Evolutionary conservation across 441 rosid species (phyloP).

Genomic region (Erodium chrysanthum): DNA sequence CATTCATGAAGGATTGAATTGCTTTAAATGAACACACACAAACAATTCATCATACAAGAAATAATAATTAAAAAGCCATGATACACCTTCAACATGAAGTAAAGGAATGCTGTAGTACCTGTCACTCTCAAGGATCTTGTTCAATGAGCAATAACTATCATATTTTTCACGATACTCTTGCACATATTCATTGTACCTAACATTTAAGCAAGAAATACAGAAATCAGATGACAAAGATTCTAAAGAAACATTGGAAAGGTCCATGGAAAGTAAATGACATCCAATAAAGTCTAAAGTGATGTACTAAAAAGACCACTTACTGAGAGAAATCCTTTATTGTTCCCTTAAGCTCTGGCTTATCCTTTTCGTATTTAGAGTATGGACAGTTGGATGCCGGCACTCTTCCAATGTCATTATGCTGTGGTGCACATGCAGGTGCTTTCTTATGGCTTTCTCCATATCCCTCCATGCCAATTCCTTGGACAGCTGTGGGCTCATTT

Average conservation of each 20-base stretch:
- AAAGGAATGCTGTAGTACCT: slow-evolving; percentile 40
- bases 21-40: neutral
- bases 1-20: slow-evolving; percentile 8
- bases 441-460: slow-evolving; percentile 63
- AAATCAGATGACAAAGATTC: slow-evolving; percentile 1
- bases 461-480: slow-evolving; percentile 47
- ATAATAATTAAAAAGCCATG: neutral
- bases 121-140: slow-evolving; percentile 62
- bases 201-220: slow-evolving; percentile 15
- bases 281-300: neutral
- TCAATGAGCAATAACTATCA: slow-evolving; percentile 57
- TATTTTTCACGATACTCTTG: slow-evolving; percentile 76
- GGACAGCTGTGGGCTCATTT: slow-evolving; percentile 35
- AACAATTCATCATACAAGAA: neutral
- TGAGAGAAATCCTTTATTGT: slow-evolving; percentile 62
- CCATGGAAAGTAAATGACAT: neutral
- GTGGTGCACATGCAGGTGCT: slow-evolving; percentile 29
- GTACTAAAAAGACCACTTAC: slow-evolving; percentile 41
- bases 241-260: neutral
- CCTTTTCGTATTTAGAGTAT: slow-evolving; percentile 70
- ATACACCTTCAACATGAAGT: slow-evolving; percentile 10
- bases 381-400: slow-evolving; percentile 40
- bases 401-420: slow-evolving; percentile 41
- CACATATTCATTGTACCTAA: slow-evolving; percentile 72
- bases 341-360: slow-evolving; percentile 69